Base-by-base conservation (phyloP, 257 asterid genomes). In the Solanum chiquidenum region DNA sequence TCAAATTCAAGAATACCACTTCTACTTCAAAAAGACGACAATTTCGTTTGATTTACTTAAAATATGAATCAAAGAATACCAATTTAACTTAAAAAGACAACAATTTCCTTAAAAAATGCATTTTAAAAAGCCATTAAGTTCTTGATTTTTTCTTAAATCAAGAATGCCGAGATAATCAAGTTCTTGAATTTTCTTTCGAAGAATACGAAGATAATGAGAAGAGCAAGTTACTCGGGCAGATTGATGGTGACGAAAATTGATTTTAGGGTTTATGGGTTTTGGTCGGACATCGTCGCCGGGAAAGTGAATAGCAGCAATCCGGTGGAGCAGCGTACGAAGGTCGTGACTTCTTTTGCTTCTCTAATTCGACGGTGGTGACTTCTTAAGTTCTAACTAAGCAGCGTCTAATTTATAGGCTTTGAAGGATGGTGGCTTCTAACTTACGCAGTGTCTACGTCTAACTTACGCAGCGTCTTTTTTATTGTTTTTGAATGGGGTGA, bases 231-330 rank as follows among this genome's bases (percentile, higher is more conserved):
- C 64, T 55, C 7, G 64, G 64, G 25, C 64, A 20, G 25, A 55
- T 55, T 20, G 21, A n/a, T 9, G 60, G 87, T 86, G 88, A 76
- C 58, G 89, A 87, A 89, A 87, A 66, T 38, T 29, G 68, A 87
- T 35, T 86, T 13, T 14, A 58, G 82, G 75, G 38, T 18, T 85
- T 82, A 83, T 55, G 89, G 90, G 83, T 87, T 90, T 62, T 6
- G 11, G 35, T 29, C 66, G 77, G 49, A 7, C 12, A 79, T 42
- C 9, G 42, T 33, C 34, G 29, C 14, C 33, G 38, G 29, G 14
- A 10, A 25, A 23, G 83, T 34, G 9, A 69, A 6, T 34, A 38
- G 37, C 9, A 12, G 83, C 33, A 11, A 44, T 21, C 3, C 60
- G 2, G 64, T 55, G 58, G 58, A 14, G 58, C 14, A 13, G 58